Evolutionary conservation across 805 yeast species (phyloP).

Genomic region (Helenozyma rhizophorensis): DNA sequence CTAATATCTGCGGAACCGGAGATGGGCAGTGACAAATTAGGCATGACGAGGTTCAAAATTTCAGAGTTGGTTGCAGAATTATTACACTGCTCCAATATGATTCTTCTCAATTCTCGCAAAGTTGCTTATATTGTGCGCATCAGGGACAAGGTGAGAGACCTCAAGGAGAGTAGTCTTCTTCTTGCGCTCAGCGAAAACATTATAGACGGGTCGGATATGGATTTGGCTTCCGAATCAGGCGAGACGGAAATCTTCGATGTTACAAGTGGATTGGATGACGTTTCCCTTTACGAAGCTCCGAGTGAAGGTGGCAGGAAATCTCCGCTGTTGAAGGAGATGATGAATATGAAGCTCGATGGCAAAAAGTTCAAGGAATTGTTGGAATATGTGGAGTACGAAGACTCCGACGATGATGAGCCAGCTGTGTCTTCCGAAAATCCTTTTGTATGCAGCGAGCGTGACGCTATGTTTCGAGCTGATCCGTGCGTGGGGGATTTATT

Average conservation of each 20-base stretch:
- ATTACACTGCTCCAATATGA: conserved; percentile 97
- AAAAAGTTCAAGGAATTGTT: conserved; percentile 14
- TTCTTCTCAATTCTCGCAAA: conserved; percentile 69
- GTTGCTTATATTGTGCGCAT: conserved; percentile 65
- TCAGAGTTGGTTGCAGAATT: conserved; percentile 92
- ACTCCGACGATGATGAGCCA: conserved; percentile 44
- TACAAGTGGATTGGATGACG: conserved; percentile 34
- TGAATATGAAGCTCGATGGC: conserved; percentile 9
- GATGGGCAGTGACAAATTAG: conserved; percentile 48
- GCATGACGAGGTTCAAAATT: conserved; percentile 86
- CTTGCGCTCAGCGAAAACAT: conserved; percentile 32
- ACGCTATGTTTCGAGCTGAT: conserved; percentile 36
- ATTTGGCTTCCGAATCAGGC: conserved; percentile 9
- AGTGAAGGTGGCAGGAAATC: conserved; percentile 1
- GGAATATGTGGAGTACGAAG: conserved; percentile 25
- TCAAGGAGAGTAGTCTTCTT: conserved; percentile 40
- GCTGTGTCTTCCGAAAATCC: conserved; percentile 40
- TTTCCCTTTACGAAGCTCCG: conserved; percentile 32
- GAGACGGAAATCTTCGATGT: conserved; percentile 20
- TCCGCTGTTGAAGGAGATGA: background rate
- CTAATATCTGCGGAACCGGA: conserved; percentile 45
- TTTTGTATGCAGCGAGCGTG: conserved; percentile 35
- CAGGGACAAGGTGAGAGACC: conserved; percentile 60
- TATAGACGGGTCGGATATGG: conserved; percentile 1
- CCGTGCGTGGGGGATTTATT: conserved; percentile 85